Base-by-base conservation (phyloP, 2,329 filamentous ascomycete species). In the Curvularia sp. region DNA sequence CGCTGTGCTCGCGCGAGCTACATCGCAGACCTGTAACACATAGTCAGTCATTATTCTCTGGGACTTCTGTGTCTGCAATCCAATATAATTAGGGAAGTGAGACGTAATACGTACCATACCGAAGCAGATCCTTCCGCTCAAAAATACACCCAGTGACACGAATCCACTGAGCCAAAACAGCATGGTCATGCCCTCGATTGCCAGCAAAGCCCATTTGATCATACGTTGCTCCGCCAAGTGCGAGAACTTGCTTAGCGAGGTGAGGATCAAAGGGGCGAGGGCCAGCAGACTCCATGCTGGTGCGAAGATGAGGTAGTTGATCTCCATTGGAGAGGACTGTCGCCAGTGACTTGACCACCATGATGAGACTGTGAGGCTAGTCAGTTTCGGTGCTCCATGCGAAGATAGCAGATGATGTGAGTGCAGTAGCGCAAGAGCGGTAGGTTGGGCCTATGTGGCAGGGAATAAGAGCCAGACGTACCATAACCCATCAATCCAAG, bases 111-210 rank as follows among this genome's bases (percentile, higher is more conserved):
- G 6, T 51, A 63, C 61, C 18, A 76, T 79, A 42, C 81, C 80
- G 42, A 79, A 81, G 71, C 86, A 88, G 56, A 84, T 77, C 0
- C 85, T 79, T 15, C 85, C 82, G 53, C 85, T 85, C 57, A 92
- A 78, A 55, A 82, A 82, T 20, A 87, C 88, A 0, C 89, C 92
- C 10, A 93, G 78, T 0, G 92, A 91, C 65, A 96, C 88, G 69
- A 92, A 90, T 6, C 92, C 92, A 0, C 89, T 88, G 72, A 97
- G 95, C 93, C 93, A 97, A 81, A 96, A 96, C 56, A 96, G 83
- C 79, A 89, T 88, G 9, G 91, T 95, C 24, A 95, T 65, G 47
- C 81, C 82, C 70, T 96, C 90, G 31, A 91, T 82, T 1, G 70
- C 87, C 18, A 93, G 80, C 15, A 92, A 85, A 0, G 62, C 70